phyloP scores from a whole-genome alignment of 2,329 filamentous ascomycete species.

The Sodiomyces alkalinus region DNA sequence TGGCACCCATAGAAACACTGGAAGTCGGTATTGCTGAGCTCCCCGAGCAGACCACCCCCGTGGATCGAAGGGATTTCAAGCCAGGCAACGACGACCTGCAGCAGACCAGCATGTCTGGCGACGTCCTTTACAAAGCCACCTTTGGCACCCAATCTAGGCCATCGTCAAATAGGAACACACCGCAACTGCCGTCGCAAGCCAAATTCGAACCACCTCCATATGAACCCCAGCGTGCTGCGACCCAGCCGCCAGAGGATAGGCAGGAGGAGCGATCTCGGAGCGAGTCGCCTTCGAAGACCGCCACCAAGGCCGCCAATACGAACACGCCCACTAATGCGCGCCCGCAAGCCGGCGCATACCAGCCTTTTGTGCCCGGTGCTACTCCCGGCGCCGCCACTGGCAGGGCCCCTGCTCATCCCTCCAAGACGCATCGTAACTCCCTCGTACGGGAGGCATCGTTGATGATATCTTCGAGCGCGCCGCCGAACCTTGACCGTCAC shows the following conservation, averaged over 20 bases:
- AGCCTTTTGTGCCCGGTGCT: conserved; percentile 6
- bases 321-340: not conserved
- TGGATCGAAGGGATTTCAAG: conserved; percentile 10
- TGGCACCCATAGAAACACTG: conserved; percentile 20
- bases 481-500: conserved; percentile 7
- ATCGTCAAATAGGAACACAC: not conserved
- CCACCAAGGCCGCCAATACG: conserved; percentile 6
- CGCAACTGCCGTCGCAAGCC: not conserved
- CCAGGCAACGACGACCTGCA: conserved; percentile 6
- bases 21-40: conserved; percentile 20
- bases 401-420: not conserved
- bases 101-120: conserved; percentile 6
- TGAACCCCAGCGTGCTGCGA: too few relatives aligned
- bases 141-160: conserved; percentile 6
- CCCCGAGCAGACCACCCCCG: conserved; percentile 16
- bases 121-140: conserved; percentile 6
- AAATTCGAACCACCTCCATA: too few relatives aligned
- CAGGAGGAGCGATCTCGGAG: too few relatives aligned
- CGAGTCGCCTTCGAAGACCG: conserved; percentile 2
- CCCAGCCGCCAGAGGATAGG: too few relatives aligned
- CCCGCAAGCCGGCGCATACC: too few relatives aligned
- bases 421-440: conserved; percentile 6
- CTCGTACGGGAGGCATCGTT: conserved; percentile 13
- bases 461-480: conserved; percentile 8
- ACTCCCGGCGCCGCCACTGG: not conserved